These are phyloP conservation scores for Trichopus zeylanicus DNA, from an alignment of 116 monocot genomes.

Conservation along the genomic window DNA sequence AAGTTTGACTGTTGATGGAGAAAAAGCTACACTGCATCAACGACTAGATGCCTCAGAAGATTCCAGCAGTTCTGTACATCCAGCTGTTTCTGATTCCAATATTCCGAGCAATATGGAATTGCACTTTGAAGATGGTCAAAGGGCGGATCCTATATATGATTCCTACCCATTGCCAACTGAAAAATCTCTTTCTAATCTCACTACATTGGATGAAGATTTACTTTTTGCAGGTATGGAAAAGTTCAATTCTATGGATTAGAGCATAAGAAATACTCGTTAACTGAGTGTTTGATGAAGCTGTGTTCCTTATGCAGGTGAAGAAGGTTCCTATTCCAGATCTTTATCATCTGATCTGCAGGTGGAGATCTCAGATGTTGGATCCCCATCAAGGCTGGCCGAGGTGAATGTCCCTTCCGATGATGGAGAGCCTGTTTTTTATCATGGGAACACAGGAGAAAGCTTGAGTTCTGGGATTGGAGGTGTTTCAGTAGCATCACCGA, in stretches of 20 bases:
- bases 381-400: slow-evolving; percentile 6
- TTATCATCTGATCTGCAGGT: slow-evolving; percentile 14
- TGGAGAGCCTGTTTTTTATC: neutral
- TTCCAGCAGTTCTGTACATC: slow-evolving; percentile 5
- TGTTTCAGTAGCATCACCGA: slow-evolving; percentile 15
- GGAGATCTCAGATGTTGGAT: slow-evolving; percentile 15
- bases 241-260: neutral
- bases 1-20: slow-evolving; percentile 4
- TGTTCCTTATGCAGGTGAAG: slow-evolving; percentile 3
- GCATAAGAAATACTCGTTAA: neutral
- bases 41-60: slow-evolving; percentile 3
- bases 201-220: slow-evolving; percentile 18
- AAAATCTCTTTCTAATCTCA: slow-evolving; percentile 18
- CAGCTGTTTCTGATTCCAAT: slow-evolving; percentile 8
- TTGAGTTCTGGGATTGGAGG: slow-evolving; percentile 8
- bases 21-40: slow-evolving; percentile 7
- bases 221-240: slow-evolving; percentile 19
- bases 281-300: neutral
- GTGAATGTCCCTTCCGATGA: neutral
- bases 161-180: slow-evolving; percentile 25
- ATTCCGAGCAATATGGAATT: neutral
- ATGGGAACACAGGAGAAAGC: slow-evolving; percentile 10
- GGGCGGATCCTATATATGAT: slow-evolving; percentile 35
- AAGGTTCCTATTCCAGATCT: slow-evolving; percentile 1
- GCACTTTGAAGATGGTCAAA: slow-evolving; percentile 8